A percentile compares a stretch with the other conserved stretches of the same genome.
Evolutionary conservation across 2,329 filamentous ascomycete species (phyloP).

Genomic region (Aspergillus neotritici): DNA sequence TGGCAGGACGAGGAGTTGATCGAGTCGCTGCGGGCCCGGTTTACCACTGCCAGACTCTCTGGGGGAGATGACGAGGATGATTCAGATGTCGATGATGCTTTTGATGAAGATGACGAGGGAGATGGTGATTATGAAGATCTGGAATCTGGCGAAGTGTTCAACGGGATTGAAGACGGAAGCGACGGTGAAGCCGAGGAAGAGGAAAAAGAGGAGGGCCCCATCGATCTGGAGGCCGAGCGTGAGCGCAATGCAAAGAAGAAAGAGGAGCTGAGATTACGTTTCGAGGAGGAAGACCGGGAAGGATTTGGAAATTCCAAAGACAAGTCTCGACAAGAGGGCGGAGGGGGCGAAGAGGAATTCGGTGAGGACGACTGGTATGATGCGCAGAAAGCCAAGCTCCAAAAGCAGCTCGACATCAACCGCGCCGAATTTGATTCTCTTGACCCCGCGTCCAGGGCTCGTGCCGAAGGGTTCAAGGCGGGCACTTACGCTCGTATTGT

Average conservation of each 20-base stretch:
- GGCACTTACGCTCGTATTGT: constrained; percentile 91
- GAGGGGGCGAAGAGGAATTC: constrained; percentile 64
- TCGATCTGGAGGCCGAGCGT: constrained; percentile 76
- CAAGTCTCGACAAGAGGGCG: constrained; percentile 65
- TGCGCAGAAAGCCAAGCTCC: constrained; percentile 84
- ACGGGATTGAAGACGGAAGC: constrained; percentile 37
- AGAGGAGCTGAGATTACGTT: constrained; percentile 87
- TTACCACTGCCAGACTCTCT: constrained; percentile 63
- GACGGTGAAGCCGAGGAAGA: constrained; percentile 54
- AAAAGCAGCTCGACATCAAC: constrained; percentile 97
- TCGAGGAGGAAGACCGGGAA: constrained; percentile 97
- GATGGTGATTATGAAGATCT: constrained; percentile 82
- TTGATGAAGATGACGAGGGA: constrained; percentile 60
- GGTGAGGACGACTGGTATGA: constrained; percentile 99
- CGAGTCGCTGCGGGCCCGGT: constrained; percentile 66
- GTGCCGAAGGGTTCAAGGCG: constrained; percentile 84
- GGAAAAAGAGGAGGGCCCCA: constrained; percentile 30
- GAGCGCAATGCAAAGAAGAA: constrained; percentile 86
- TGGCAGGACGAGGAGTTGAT: constrained; percentile 78
- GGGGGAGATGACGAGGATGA: constrained; percentile 51
- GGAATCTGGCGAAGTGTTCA: constrained; percentile 62
- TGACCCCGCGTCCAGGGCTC: constrained; percentile 73
- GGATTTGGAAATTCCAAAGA: constrained; percentile 83
- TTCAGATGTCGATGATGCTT: constrained; percentile 46
- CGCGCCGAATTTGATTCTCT: constrained; percentile 84